phyloP scores from a whole-genome alignment of 768 basidiomycete species.

The Leccinum longicurvipes region DNA sequence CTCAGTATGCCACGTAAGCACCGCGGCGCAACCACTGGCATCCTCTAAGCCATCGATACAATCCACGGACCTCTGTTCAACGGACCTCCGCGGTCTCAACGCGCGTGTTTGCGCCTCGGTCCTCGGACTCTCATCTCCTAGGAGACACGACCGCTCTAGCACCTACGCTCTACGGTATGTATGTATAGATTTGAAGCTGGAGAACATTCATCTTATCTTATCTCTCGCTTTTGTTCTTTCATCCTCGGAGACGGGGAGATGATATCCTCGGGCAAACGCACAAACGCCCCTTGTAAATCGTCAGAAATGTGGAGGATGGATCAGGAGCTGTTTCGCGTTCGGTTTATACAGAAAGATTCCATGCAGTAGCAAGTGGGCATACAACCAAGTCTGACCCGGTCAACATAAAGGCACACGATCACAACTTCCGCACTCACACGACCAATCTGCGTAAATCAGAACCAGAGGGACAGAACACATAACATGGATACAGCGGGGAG shows the following conservation, averaged over 20 bases:
- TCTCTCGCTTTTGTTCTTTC: neutral
- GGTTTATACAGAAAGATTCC: too few species aligned
- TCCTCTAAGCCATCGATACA: neutral
- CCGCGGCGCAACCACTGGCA: too few species aligned
- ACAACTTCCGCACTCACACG: neutral
- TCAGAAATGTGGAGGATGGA: too few species aligned
- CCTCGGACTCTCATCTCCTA: neutral
- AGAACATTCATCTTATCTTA: neutral
- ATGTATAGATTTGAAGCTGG: neutral
- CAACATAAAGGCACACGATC: neutral
- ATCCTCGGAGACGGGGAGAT: neutral
- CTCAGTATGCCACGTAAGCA: too few species aligned
- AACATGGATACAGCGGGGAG: constrained; percentile 8
- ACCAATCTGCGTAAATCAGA: constrained; percentile 6
- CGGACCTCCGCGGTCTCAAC: neutral
- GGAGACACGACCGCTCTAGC: neutral
- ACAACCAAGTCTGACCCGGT: too few species aligned
- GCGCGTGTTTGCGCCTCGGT: neutral
- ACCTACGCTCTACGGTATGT: neutral
- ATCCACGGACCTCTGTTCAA: neutral
- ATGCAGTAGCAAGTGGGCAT: too few species aligned
- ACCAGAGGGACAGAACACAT: constrained; percentile 1
- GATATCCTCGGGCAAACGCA: too few species aligned
- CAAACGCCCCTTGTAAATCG: too few species aligned
- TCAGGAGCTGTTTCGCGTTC: too few species aligned